A percentile compares a stretch with the other conserved stretches of the same genome.
These are phyloP conservation scores for Plasmopara viticola DNA, from an alignment of 352 stramenopile species.

Conservation along the genomic window DNA sequence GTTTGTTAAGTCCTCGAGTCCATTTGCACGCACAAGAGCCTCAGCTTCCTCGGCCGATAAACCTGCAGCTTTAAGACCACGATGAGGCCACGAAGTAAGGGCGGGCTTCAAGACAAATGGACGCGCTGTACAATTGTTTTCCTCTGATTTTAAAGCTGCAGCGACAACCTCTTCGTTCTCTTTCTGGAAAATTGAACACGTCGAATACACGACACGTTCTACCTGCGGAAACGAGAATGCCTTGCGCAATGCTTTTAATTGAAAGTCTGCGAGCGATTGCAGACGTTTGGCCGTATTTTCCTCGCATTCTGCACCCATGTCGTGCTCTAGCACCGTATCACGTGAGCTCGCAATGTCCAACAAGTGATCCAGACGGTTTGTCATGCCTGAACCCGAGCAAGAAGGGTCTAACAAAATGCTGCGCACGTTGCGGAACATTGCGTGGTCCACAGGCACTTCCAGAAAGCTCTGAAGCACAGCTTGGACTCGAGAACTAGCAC, in stretches of 20 bases:
- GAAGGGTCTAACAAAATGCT: slow-evolving; percentile 94
- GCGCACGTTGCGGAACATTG: slow-evolving; percentile 83
- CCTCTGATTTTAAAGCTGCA: slow-evolving; percentile 67
- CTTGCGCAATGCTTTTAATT: slow-evolving; percentile 90
- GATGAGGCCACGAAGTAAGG: slow-evolving; percentile 66
- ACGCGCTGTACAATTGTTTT: slow-evolving; percentile 35
- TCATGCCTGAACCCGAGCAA: slow-evolving; percentile 96
- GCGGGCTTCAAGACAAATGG: slow-evolving; percentile 65
- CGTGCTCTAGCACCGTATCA: slow-evolving; percentile 36
- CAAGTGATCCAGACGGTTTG: slow-evolving; percentile 88
- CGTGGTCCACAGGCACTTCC: slow-evolving; percentile 63
- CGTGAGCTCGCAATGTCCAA: slow-evolving; percentile 78
- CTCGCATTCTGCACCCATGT: slow-evolving; percentile 33
- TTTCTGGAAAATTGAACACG: slow-evolving; percentile 93
- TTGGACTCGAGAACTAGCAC: slow-evolving; percentile 72
- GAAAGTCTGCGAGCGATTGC: slow-evolving; percentile 92
- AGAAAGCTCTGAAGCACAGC: slow-evolving; percentile 91
- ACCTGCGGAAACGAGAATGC: slow-evolving; percentile 93
- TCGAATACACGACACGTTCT: slow-evolving; percentile 94
- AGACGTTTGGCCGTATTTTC: slow-evolving; percentile 71
- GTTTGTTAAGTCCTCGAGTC: slow-evolving; percentile 91
- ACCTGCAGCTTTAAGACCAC: slow-evolving; percentile 52
- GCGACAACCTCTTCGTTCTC: slow-evolving; percentile 95
- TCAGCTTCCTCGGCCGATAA: slow-evolving; percentile 57
- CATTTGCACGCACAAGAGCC: slow-evolving; percentile 88